Evolutionary conservation across 352 stramenopile genomes (phyloP), one percentile per base, ranked within the genome.

Genomic region (Globisporangium barbulae): DNA sequence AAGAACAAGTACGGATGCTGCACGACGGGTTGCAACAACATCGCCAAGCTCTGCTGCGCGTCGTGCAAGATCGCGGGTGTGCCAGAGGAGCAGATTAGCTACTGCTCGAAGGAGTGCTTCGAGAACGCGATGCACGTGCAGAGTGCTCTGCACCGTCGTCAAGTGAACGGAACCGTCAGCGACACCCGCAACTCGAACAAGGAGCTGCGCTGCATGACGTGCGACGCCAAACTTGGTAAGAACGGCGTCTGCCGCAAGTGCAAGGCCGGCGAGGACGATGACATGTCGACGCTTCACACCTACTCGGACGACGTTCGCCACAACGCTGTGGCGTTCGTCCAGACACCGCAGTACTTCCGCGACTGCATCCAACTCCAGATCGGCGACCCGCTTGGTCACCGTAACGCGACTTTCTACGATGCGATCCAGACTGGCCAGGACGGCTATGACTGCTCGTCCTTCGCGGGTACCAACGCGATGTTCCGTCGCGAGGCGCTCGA

Each of bases 61-160:
- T 91, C 81, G 49, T 95, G 85, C 74, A 89, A 95, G 70, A 93
- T 89, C 55, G 82, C 85, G 0, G 81, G 87, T 59, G 87, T 95
- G 9, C 87, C 87, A 2, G 87, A 95, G 59, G 80, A 92, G 44
- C 78, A 71, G n/a, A 94, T 94, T 59, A 91, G 78, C 53, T 94
- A 87, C 76, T 95, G 87, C 71, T 94, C 85, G 21, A 92, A 93
- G 69, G 80, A 94, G 37, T 95, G 87, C 65, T 95, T 95, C 67
- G 82, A 95, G 52, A 91, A 90, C 61, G 80, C 78, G 3, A 82
- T 88, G 73, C 87, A 93, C 72, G 82, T 92, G 7, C 72, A 89
- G 59, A 89, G 77, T 45, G 83, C 80, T 33, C 59, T 95, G 21
- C 86, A 95, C 57, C 86, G 86, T 65, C 86, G 86, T 37, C 86